Evolutionary conservation across 2,329 filamentous ascomycete species (phyloP), one percentile per base, ranked within the genome.

Genomic region (Tothia fuscella): DNA sequence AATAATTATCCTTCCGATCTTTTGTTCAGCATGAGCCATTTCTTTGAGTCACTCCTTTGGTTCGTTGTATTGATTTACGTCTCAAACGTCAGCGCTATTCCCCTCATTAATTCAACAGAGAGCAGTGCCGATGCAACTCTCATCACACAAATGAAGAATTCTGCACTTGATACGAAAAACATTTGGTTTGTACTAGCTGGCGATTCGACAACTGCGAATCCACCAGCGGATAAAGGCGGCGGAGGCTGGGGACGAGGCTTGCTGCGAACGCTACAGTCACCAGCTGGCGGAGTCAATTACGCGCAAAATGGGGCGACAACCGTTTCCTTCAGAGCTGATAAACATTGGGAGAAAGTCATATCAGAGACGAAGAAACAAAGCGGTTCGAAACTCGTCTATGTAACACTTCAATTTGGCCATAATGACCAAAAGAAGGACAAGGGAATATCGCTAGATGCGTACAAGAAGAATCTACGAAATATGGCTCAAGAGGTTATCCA

Each of bases 331-430:
- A 60, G 67, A 3, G 56, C 57, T 0, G 64, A 66, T 1, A 71
- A 73, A 0, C 60, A 70, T 39, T 80, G 75, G 76, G 57, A 48
- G 0, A 59, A 59, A 0, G 63, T 74, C 0, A 56, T 76, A 1
- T 46, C 52, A 2, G 56, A 65, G 1, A 58, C 74, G 0, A 52
- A 54, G 21, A 56, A 58, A 1, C 57, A 66, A 35, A 60, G 55
- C 13, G 48, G 48, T 0, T 51, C 53, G 1, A 64, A 65, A 41
- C 51, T 61, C 4, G 61, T 67, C 6, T 74, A 67, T 36, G 71
- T 75, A 7, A 75, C 72, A 0, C 72, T 77, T 7, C 62, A 61
- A 63, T 78, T 78, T 46, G 75, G 75, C 3, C 74, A 79, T 53
- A 79, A 79, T 46, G 75, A 79, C 52, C 75, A 73, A 49, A 78